These are phyloP conservation scores for Zhuliangozyma blackwelliae DNA, from an alignment of 1,139 yeast genomes.

Conservation along the genomic window DNA sequence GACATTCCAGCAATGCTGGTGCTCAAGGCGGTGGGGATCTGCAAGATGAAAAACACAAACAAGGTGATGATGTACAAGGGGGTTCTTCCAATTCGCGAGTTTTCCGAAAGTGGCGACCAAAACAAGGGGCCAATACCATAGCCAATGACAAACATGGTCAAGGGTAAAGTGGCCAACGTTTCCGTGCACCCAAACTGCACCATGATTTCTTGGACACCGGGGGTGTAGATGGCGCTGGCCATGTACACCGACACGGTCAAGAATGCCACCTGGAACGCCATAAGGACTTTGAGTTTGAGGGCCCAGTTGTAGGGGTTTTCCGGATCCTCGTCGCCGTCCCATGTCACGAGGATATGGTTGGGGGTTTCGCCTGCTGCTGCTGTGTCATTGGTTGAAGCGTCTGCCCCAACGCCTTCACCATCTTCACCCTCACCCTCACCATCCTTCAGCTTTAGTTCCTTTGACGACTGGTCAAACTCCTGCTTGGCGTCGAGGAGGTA, in stretches of 20 bases:
- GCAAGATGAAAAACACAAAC: conserved; percentile 28
- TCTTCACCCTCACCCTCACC: conserved; percentile 2
- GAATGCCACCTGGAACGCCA: conserved; percentile 18
- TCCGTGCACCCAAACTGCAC: conserved; percentile 40
- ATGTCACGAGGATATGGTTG: conserved; percentile 14
- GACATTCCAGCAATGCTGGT: conserved; percentile 28
- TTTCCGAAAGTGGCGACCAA: conserved; percentile 53
- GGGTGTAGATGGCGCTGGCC: conserved; percentile 28
- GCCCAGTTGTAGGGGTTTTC: conserved; percentile 31
- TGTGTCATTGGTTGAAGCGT: not conserved
- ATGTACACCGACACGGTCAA: conserved; percentile 23
- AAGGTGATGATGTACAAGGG: conserved; percentile 27
- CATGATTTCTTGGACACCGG: conserved; percentile 30
- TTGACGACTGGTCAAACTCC: conserved; percentile 1
- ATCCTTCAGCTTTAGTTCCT: conserved; percentile 1
- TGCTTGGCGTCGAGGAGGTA: conserved; percentile 14
- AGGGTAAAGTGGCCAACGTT: conserved; percentile 43
- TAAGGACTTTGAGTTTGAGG: conserved; percentile 13
- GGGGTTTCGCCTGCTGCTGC: not conserved
- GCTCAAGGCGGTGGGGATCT: conserved; percentile 30
- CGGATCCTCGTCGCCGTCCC: conserved; percentile 29
- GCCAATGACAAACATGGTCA: conserved; percentile 41
- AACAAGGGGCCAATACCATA: conserved; percentile 56
- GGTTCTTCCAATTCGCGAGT: conserved; percentile 49
- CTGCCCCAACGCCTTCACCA: not conserved